phyloP scores from a whole-genome alignment of 164 flowering plant species.

The Annona squamosa region DNA sequence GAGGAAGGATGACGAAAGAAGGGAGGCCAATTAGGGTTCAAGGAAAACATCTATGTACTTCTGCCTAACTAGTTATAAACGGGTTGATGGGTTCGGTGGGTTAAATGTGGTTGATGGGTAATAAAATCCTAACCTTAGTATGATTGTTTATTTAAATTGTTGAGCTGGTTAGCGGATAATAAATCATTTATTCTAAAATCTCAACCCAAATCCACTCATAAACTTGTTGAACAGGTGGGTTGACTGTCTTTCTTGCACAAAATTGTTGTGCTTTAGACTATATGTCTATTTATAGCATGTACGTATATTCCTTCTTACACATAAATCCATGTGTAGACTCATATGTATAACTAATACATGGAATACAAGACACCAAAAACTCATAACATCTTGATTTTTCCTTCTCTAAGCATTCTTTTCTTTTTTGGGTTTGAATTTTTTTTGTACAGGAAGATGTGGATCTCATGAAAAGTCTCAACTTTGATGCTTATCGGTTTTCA shows the following conservation, averaged over 20 bases:
- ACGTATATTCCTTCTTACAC: neutral
- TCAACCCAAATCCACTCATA: too few relatives aligned
- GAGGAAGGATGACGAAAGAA: too few relatives aligned
- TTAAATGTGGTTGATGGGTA: neutral
- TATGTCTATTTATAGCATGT: neutral
- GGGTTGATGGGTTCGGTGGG: neutral
- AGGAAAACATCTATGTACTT: too few relatives aligned
- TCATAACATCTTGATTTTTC: neutral
- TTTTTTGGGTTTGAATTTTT: neutral
- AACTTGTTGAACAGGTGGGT: neutral
- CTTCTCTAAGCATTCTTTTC: neutral
- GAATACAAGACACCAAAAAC: neutral
- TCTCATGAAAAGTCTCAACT: constrained; percentile 22
- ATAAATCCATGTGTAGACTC: neutral
- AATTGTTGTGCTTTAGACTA: neutral
- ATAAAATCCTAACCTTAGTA: neutral
- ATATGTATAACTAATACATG: neutral
- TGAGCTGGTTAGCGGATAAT: too few relatives aligned
- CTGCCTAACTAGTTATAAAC: neutral
- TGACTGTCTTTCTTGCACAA: neutral
- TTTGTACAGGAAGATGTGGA: constrained; percentile 31
- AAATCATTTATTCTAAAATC: too few relatives aligned
- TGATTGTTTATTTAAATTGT: too few relatives aligned
- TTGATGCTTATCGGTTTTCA: constrained; percentile 39
- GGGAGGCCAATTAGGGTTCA: too few relatives aligned